phyloP scores from a whole-genome alignment of 1,139 yeast genomes.

The Debaryomyces coudertii region DNA sequence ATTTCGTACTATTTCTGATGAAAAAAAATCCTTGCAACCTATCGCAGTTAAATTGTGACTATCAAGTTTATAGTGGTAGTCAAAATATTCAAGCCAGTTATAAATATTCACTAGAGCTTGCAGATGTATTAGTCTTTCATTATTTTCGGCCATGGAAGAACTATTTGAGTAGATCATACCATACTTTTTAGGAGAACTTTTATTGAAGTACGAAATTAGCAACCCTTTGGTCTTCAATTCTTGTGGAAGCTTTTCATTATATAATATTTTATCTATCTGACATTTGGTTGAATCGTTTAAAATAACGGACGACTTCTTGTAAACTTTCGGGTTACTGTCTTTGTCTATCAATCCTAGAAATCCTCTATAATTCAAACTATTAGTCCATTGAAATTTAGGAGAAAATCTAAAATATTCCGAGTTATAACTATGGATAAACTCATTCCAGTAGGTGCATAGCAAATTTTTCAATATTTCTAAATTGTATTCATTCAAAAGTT shows the following conservation, averaged over 20 bases:
- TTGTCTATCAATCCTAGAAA: slow-evolving; percentile 36
- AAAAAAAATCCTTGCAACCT: slow-evolving; percentile 25
- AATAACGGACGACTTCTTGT: slow-evolving; percentile 36
- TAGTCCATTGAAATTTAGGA: slow-evolving; percentile 39
- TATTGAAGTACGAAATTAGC: slow-evolving; percentile 31
- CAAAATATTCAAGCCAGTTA: slow-evolving; percentile 38
- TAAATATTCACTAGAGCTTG: slow-evolving; percentile 30
- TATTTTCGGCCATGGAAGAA: slow-evolving; percentile 12
- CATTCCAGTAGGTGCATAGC: slow-evolving; percentile 34
- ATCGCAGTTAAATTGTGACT: slow-evolving; percentile 21
- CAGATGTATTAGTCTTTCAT: slow-evolving; percentile 15
- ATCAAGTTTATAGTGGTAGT: slow-evolving; percentile 33
- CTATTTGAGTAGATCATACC: slow-evolving; percentile 34
- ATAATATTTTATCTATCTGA: slow-evolving; percentile 25
- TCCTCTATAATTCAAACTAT: slow-evolving; percentile 39
- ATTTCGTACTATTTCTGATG: slow-evolving; percentile 12
- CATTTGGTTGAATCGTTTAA: slow-evolving; percentile 20
- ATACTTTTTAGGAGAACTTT: slow-evolving; percentile 31
- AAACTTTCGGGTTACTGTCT: slow-evolving; percentile 15
- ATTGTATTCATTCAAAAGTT: slow-evolving; percentile 23
- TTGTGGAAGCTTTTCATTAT: slow-evolving; percentile 2
- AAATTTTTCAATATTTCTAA: slow-evolving; percentile 20
- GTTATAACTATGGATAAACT: slow-evolving; percentile 34
- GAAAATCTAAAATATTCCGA: slow-evolving; percentile 27
- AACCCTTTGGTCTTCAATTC: slow-evolving; percentile 28